phyloP scores from a whole-genome alignment of 345 rosid species.

The Nephelium lappaceum region DNA sequence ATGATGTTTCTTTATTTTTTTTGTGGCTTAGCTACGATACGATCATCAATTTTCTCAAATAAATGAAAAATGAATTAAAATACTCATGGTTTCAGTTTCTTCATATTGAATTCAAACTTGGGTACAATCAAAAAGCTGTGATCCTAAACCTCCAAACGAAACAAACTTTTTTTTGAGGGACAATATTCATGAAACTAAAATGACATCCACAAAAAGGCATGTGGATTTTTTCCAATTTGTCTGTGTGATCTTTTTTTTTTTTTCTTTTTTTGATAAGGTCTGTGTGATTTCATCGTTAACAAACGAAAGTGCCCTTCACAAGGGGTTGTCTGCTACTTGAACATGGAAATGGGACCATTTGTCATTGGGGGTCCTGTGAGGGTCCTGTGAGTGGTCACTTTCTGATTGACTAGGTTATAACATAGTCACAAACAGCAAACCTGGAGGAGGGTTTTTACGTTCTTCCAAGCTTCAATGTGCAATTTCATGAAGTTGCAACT shows the following conservation, averaged over 20 bases:
- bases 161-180: slow-evolving; percentile 1
- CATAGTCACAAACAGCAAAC: slow-evolving; percentile 12
- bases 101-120: not conserved
- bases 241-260: too few species aligned
- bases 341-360: slow-evolving; percentile 27
- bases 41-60: too few species aligned
- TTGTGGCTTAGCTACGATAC: too few species aligned
- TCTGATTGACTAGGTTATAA: not conserved
- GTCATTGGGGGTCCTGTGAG: too few species aligned
- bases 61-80: too few species aligned
- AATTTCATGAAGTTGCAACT: too few species aligned
- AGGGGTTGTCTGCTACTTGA: slow-evolving; percentile 44
- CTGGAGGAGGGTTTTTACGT: not conserved
- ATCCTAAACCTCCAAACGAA: not conserved
- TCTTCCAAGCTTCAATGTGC: not conserved
- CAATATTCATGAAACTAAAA: slow-evolving; percentile 22
- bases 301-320: slow-evolving; percentile 40
- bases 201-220: slow-evolving; percentile 32
- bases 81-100: slow-evolving; percentile 17
- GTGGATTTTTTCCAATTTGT: slow-evolving; percentile 38
- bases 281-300: not conserved
- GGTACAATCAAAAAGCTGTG: slow-evolving; percentile 12
- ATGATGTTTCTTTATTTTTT: too few species aligned
- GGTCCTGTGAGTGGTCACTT: slow-evolving; percentile 4
- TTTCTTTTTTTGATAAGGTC: too few species aligned